Conservation (phyloP, 139 green algal genomes). For the Pseudopediastrum boryanum region DNA sequence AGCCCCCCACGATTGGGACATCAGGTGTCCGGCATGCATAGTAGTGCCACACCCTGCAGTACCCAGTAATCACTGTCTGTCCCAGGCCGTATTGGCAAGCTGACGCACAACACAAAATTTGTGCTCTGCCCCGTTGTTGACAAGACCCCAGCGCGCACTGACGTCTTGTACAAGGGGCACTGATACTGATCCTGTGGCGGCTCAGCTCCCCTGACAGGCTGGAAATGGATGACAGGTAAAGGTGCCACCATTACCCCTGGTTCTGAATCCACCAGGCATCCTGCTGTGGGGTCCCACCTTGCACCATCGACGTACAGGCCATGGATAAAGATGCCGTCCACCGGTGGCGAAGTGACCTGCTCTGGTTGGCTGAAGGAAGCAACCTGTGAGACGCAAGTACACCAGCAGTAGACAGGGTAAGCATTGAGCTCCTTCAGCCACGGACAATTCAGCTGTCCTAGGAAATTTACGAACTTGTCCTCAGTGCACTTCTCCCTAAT, state of each 20-base stretch:
- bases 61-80: conserved; percentile 75
- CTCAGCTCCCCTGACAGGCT: conserved; percentile 41
- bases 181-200: conserved; percentile 63
- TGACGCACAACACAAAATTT: conserved; percentile 81
- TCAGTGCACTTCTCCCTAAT: no score
- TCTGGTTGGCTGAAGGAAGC: no score
- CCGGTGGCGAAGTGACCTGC: no score
- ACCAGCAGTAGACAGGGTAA: no score
- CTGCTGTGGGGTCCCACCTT: conserved; percentile 52
- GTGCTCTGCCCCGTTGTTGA: conserved; percentile 83
- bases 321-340: conserved; percentile 76
- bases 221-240: conserved; percentile 83
- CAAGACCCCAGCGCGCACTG: conserved; percentile 73
- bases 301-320: conserved; percentile 84
- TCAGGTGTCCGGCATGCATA: conserved; percentile 76
- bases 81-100: conserved; percentile 61
- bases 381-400: no score
- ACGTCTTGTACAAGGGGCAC: conserved; percentile 89
- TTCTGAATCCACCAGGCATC: conserved; percentile 63
- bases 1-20: background rate
- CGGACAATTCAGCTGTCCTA: no score
- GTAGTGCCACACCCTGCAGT: conserved; percentile 77
- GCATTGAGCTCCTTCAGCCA: no score
- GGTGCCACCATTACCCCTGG: conserved; percentile 74
- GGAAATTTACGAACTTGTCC: no score